Percentiles rank a stretch among this genome's conserved stretches.
Evolutionary conservation across 495 filamentous ascomycete species (phyloP).

Genomic region (Podospora didyma): DNA sequence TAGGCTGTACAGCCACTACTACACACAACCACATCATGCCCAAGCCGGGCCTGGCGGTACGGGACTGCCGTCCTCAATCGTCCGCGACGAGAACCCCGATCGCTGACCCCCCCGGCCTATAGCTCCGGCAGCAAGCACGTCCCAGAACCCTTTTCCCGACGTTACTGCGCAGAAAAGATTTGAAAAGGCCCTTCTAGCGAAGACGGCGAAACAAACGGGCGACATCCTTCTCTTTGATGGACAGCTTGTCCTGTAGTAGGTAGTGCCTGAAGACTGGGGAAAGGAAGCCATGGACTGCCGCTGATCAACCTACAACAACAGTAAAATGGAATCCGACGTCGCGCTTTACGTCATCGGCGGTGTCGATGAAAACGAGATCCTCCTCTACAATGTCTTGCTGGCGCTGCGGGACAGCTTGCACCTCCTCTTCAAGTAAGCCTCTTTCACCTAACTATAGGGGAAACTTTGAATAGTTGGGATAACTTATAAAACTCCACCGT

Average conservation of each 20-base stretch:
- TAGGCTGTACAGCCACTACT: conserved; percentile 94
- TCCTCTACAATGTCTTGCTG: conserved; percentile 89
- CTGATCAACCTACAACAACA: too few species aligned
- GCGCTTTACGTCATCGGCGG: conserved; percentile 89
- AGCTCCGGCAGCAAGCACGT: conserved; percentile 19
- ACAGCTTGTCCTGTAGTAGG: conserved; percentile 88
- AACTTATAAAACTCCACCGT: too few species aligned
- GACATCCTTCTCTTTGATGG: conserved; percentile 98
- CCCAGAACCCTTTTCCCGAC: conserved; percentile 75
- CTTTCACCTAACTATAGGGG: neutral
- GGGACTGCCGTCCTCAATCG: neutral
- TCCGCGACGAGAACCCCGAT: neutral
- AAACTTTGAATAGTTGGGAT: neutral
- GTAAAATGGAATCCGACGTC: conserved; percentile 92
- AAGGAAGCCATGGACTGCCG: too few species aligned
- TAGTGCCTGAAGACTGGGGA: too few species aligned
- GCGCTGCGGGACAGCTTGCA: conserved; percentile 85
- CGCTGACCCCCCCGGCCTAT: neutral
- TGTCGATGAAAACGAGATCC: conserved; percentile 91
- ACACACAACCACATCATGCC: conserved; percentile 76
- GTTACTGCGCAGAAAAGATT: conserved; percentile 91
- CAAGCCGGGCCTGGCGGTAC: conserved; percentile 36
- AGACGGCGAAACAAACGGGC: conserved; percentile 90
- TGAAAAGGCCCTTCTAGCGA: conserved; percentile 91
- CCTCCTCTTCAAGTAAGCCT: conserved; percentile 68